Percentiles rank a stretch among this genome's conserved stretches.
phyloP scores from a whole-genome alignment of 257 asterid species.

The Oldenlandia corymbosa region DNA sequence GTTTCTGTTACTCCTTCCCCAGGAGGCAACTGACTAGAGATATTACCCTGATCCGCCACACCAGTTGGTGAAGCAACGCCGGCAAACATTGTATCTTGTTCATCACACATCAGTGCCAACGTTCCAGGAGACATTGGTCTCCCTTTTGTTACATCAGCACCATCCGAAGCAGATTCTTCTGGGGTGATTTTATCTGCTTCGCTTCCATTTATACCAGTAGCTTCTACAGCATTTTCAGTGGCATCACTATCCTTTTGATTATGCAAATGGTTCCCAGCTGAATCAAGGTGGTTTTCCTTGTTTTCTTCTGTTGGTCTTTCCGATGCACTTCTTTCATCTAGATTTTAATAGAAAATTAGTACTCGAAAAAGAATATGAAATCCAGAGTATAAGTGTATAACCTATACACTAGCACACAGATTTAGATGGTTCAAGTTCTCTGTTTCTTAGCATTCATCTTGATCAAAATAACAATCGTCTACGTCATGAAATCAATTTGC shows the following conservation, averaged over 20 bases:
- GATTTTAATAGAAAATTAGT: slow-evolving; percentile 18
- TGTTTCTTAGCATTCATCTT: background rate
- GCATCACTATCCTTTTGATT: slow-evolving; percentile 33
- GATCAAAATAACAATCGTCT: background rate
- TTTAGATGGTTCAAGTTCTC: too few relatives aligned
- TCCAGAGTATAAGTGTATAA: too few relatives aligned
- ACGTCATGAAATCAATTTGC: background rate
- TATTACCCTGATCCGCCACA: slow-evolving; percentile 30
- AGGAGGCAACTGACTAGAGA: slow-evolving; percentile 40
- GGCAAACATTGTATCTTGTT: slow-evolving; percentile 68
- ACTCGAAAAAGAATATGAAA: background rate
- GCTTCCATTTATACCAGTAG: slow-evolving; percentile 33
- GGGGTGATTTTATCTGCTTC: slow-evolving; percentile 35
- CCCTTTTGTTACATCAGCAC: slow-evolving; percentile 55
- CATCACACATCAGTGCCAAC: slow-evolving; percentile 94
- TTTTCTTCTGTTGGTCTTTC: slow-evolving; percentile 43
- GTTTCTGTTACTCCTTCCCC: slow-evolving; percentile 55
- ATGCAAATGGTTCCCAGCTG: slow-evolving; percentile 41
- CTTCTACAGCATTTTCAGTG: slow-evolving; percentile 31
- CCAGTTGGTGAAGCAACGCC: slow-evolving; percentile 48
- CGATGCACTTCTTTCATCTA: slow-evolving; percentile 50
- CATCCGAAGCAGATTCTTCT: slow-evolving; percentile 54
- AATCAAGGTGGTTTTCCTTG: slow-evolving; percentile 38
- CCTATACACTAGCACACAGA: too few relatives aligned
- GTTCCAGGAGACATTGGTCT: slow-evolving; percentile 95